These are phyloP conservation scores for Trichosporon ovoides DNA, from an alignment of 1,284 basidiomycete genomes.

Conservation along the genomic window DNA sequence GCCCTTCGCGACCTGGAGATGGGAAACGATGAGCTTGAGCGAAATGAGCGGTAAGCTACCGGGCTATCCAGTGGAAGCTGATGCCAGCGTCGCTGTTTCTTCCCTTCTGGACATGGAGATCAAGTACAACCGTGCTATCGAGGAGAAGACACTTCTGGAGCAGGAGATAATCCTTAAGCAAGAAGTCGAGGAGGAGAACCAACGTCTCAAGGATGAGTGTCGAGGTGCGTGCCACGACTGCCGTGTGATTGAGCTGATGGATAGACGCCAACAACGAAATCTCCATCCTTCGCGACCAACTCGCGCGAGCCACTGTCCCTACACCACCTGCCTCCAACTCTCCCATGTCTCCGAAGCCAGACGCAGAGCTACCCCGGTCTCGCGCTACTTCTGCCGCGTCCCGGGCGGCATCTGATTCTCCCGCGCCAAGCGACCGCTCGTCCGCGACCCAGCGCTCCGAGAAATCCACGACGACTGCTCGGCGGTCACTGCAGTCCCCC, in stretches of 20 bases:
- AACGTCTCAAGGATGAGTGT: conserved; percentile 87
- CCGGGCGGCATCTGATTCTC: conserved; percentile 17
- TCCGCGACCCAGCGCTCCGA: conserved; percentile 1
- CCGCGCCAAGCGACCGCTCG: conserved; percentile 7
- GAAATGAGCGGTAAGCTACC: conserved; percentile 63
- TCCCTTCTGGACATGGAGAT: conserved; percentile 86
- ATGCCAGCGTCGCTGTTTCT: conserved; percentile 77
- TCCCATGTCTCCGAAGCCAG: conserved; percentile 37
- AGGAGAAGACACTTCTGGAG: conserved; percentile 94
- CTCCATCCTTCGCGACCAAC: conserved; percentile 70
- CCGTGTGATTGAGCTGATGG: background rate
- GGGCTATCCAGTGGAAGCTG: background rate
- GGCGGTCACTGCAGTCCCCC: conserved; percentile 6
- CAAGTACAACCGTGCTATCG: conserved; percentile 83
- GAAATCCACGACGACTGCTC: background rate
- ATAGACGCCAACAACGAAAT: conserved; percentile 70
- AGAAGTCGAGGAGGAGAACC: conserved; percentile 81
- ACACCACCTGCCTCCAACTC: conserved; percentile 38
- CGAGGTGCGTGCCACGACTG: conserved; percentile 61
- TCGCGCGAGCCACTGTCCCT: conserved; percentile 26
- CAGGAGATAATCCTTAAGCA: conserved; percentile 93
- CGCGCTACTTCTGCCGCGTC: background rate
- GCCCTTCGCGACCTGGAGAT: conserved; percentile 85
- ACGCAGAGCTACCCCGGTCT: conserved; percentile 3
- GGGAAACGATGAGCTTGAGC: conserved; percentile 91